Conservation (phyloP, 1,139 yeast species). For the Suhomyces ambrosiae region DNA sequence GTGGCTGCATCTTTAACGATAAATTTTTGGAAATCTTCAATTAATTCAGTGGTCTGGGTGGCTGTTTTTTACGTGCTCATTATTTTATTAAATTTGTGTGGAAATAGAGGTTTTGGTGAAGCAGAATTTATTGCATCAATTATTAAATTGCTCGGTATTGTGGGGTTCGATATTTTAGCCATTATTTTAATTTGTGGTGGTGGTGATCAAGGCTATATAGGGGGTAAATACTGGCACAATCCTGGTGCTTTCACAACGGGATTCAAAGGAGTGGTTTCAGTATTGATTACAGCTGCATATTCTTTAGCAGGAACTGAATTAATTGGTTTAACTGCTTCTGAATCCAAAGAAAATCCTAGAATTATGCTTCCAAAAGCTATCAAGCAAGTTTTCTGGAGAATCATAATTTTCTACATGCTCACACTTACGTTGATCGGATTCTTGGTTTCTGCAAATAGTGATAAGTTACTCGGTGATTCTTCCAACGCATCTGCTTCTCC, state of each 20-base stretch:
- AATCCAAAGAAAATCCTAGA: constrained; percentile 42
- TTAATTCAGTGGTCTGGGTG: constrained; percentile 70
- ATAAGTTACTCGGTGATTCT: constrained; percentile 16
- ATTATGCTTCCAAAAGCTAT: constrained; percentile 44
- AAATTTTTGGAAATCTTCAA: constrained; percentile 59
- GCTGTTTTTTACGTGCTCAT: constrained; percentile 62
- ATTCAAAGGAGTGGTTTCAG: constrained; percentile 53
- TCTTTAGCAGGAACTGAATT: constrained; percentile 50
- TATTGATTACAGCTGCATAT: constrained; percentile 45
- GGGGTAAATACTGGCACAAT: constrained; percentile 56
- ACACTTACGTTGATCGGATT: constrained; percentile 45
- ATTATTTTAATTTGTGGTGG: constrained; percentile 71
- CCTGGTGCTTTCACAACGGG: constrained; percentile 71
- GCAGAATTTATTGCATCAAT: constrained; percentile 64
- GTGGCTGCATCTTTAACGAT: constrained; percentile 73
- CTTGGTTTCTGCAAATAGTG: constrained; percentile 35
- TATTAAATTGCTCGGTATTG: constrained; percentile 61
- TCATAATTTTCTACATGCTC: constrained; percentile 42
- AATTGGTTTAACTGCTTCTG: constrained; percentile 43
- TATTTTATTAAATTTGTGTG: constrained; percentile 56
- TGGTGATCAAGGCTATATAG: constrained; percentile 56
- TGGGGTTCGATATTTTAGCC: constrained; percentile 72
- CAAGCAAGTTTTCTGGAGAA: constrained; percentile 48
- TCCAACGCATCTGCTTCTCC: constrained; percentile 49
- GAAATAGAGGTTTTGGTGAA: constrained; percentile 68